Evolutionary conservation across 768 basidiomycete genomes (phyloP).

Genomic region (Flagelloscypha sp.): DNA sequence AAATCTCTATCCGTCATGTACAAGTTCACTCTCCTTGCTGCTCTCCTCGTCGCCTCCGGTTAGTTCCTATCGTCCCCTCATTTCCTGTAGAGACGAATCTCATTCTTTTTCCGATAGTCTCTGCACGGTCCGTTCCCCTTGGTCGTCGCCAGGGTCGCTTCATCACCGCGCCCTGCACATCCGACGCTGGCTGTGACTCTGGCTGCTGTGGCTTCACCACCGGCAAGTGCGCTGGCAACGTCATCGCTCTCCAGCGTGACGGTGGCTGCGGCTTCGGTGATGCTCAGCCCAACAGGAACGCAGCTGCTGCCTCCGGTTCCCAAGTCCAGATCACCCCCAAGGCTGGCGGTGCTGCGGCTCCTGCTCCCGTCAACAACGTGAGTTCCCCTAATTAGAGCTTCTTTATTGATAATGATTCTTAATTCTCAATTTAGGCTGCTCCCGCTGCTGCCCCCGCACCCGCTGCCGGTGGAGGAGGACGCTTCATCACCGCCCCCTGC

Average conservation of each 20-base stretch:
- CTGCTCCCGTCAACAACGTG: constrained; percentile 1
- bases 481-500: constrained; percentile 15
- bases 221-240: constrained; percentile 16
- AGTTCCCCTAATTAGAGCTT: too few relatives aligned
- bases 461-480: too few relatives aligned
- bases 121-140: too few relatives aligned
- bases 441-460: too few relatives aligned
- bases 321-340: not conserved
- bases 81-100: too few relatives aligned
- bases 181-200: constrained; percentile 14
- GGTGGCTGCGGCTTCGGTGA: constrained; percentile 16
- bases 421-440: too few relatives aligned
- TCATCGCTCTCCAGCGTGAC: constrained; percentile 14
- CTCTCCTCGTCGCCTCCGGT: too few relatives aligned
- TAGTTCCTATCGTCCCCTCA: too few relatives aligned
- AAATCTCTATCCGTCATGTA: too few relatives aligned
- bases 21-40: too few relatives aligned
- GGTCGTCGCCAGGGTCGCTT: constrained; percentile 12
- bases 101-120: too few relatives aligned
- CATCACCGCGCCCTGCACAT: constrained; percentile 12
- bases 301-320: constrained; percentile 8
- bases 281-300: constrained; percentile 13
- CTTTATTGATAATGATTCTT: too few relatives aligned
- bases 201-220: constrained; percentile 15
- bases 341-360: not conserved